Evolutionary conservation across 345 rosid genomes (phyloP), one percentile per base, ranked within the genome.

Genomic region (Citrus australasica): DNA sequence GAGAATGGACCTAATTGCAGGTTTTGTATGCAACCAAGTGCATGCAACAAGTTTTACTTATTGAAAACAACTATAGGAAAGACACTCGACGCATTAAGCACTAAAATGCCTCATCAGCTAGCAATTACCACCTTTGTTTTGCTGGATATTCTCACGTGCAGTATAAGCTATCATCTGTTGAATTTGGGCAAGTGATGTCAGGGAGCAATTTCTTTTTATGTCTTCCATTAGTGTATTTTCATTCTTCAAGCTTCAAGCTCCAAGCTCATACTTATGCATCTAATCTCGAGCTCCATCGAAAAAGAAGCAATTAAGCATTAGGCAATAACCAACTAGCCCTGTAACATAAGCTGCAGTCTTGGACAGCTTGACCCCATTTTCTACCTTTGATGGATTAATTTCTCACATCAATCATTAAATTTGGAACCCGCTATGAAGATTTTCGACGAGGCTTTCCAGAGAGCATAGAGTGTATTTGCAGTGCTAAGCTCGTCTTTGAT

Each of bases 141-240:
- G 72, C 56, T 46, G 46, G 37, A 68, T 30, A 42, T 48, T n/a
- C 67, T 63, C 69, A 56, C 17, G 30, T 59, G 68, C 40, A 71
- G 65, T 73, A 80, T 64, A 61, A 59, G 71, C 5, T 35, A 6
- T 59, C 77, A 66, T 55, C 60, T 70, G 82, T 71, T 78, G 66
- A 76, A 74, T 80, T 63, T 56, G 68, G 48, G 69, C 38, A 35
- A 62, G 68, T 59, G 67, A 80, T 51, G 11, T 28, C 40, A 51
- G 51, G n/a, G 2, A 64, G 71, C 22, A 53, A 32, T 67, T 71
- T 63, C 62, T 73, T 60, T 55, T 32, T 61, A 11, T 74, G 67
- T 68, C 76, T 40, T 77, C 17, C 69, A n/a, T 8, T 46, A 46
- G 1, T 59, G 58, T 67, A 27, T 73, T 35, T 76, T 67, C 14